Evolutionary conservation across 2,329 filamentous ascomycete species (phyloP).

Genomic region (Pestalotiopsis sp.): DNA sequence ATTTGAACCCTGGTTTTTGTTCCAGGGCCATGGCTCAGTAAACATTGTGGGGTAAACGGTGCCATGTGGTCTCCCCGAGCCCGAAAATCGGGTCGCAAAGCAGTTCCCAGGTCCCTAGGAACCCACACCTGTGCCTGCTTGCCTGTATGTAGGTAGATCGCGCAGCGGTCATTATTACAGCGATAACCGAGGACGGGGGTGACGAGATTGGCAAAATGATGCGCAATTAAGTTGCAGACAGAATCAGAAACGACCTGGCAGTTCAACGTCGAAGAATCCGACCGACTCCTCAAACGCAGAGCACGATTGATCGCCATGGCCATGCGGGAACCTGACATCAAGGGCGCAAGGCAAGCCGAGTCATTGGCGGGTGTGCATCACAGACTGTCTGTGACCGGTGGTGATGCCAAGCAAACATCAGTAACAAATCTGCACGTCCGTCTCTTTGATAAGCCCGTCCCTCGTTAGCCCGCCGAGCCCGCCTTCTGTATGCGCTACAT

Average conservation of each 20-base stretch:
- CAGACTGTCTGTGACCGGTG: neutral
- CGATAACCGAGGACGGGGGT: neutral
- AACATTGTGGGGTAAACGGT: neutral
- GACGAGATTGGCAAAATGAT: neutral
- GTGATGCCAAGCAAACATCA: neutral
- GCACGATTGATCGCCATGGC: neutral
- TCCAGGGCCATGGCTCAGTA: neutral
- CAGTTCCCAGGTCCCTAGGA: neutral
- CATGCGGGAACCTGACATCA: neutral
- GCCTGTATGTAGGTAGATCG: neutral
- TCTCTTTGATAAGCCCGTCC: neutral
- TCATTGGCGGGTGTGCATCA: neutral
- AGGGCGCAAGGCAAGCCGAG: neutral
- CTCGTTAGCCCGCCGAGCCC: neutral
- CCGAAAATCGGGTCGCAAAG: neutral
- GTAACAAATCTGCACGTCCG: neutral
- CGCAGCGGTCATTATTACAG: neutral
- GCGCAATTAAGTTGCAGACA: neutral
- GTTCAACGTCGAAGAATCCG: neutral
- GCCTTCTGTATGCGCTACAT: neutral
- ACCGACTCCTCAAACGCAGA: neutral
- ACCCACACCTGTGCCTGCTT: too few relatives aligned
- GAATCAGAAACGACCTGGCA: neutral
- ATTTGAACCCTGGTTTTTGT: neutral
- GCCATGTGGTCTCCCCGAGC: neutral